phyloP scores from a whole-genome alignment of 306 rosid genomes.

The Acmispon strigosus region DNA sequence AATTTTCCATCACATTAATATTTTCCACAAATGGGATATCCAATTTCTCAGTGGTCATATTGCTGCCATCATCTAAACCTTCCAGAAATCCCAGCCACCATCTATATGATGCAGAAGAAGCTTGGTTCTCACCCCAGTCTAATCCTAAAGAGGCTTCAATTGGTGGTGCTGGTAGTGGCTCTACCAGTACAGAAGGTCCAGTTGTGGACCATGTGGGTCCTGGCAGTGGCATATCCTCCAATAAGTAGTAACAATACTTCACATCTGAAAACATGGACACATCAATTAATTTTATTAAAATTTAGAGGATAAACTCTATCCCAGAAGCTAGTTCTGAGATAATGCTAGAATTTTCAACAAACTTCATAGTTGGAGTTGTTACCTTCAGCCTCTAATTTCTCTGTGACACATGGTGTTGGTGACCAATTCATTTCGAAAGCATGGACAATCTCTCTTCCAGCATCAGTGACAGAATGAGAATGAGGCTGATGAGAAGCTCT shows the following conservation, averaged over 20 bases:
- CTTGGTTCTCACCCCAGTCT: slow-evolving; percentile 41
- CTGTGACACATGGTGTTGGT: neutral
- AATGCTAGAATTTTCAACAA: too few relatives aligned
- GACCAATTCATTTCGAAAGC: slow-evolving; percentile 32
- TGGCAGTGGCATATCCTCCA: slow-evolving; percentile 56
- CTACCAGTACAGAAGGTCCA: slow-evolving; percentile 35
- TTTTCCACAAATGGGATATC: slow-evolving; percentile 8
- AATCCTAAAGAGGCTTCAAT: slow-evolving; percentile 21
- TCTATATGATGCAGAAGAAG: slow-evolving; percentile 12
- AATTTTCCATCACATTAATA: neutral
- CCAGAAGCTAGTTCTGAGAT: too few relatives aligned
- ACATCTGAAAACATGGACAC: slow-evolving; percentile 17
- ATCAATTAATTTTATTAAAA: too few relatives aligned
- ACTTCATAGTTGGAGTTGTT: too few relatives aligned
- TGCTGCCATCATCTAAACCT: slow-evolving; percentile 32
- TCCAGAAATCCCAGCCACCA: slow-evolving; percentile 56
- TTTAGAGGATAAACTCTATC: too few relatives aligned
- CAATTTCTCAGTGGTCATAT: neutral
- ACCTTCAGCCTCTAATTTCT: neutral
- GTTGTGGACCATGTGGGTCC: slow-evolving; percentile 62
- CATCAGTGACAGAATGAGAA: neutral
- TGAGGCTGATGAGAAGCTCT: too few relatives aligned
- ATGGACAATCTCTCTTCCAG: slow-evolving; percentile 26
- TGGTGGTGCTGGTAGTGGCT: slow-evolving; percentile 5
- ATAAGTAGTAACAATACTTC: slow-evolving; percentile 36